A percentile compares a stretch with the other conserved stretches of the same genome.
Conservation (phyloP, 768 basidiomycete species). For the Kwoniella shandongensis region DNA sequence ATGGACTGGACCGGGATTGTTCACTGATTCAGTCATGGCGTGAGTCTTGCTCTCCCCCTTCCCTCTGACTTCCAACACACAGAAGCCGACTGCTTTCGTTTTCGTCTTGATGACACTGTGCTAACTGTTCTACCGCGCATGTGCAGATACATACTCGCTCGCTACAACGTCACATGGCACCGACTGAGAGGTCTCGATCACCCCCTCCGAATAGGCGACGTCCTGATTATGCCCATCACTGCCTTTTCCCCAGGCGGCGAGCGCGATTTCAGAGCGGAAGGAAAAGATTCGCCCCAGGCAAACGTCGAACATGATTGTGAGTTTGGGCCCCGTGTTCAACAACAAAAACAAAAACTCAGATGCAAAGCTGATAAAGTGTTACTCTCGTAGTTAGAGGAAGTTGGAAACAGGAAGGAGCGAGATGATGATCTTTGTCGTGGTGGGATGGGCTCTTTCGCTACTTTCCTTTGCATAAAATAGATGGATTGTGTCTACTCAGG, state of each 20-base stretch:
- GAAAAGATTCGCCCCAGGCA: slow-evolving; percentile 30
- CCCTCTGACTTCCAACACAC: too few species aligned
- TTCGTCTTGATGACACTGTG: too few species aligned
- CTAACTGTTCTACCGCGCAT: neutral
- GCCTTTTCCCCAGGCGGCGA: slow-evolving; percentile 42
- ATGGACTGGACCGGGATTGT: slow-evolving; percentile 48
- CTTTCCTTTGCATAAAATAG: too few species aligned
- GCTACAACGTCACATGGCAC: slow-evolving; percentile 48
- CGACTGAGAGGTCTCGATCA: slow-evolving; percentile 33
- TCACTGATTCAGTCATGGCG: slow-evolving; percentile 39
- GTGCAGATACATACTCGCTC: slow-evolving; percentile 42
- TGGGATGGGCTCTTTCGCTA: too few species aligned
- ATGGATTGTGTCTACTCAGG: too few species aligned
- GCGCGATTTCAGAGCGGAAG: slow-evolving; percentile 33
- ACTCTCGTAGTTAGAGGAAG: slow-evolving; percentile 33
- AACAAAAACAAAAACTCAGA: too few species aligned
- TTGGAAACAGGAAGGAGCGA: slow-evolving; percentile 36
- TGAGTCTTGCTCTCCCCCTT: slow-evolving; percentile 20
- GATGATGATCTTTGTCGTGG: too few species aligned
- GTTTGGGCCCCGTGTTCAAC: neutral
- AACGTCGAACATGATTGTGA: slow-evolving; percentile 41
- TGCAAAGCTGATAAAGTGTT: neutral
- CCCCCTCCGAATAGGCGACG: slow-evolving; percentile 52
- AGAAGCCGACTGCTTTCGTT: too few species aligned
- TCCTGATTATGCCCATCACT: slow-evolving; percentile 44